These are phyloP conservation scores for Nepenthes gracilis DNA, from an alignment of 148 eudicot species.

Conservation along the genomic window DNA sequence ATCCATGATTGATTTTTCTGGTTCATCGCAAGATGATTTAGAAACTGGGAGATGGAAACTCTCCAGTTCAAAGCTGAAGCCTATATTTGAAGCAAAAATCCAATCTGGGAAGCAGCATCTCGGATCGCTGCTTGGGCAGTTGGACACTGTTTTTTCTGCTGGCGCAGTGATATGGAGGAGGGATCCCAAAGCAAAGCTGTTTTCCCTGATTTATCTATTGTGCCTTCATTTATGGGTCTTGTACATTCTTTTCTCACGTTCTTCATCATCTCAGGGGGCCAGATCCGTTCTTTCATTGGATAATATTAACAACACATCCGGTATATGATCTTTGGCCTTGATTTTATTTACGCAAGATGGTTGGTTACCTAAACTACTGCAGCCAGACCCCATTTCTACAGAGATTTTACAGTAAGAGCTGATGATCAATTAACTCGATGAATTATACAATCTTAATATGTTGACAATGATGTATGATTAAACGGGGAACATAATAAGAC, in stretches of 20 bases:
- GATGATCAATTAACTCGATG: no score
- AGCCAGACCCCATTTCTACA: no score
- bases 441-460: no score
- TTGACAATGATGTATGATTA: no score
- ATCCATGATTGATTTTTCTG: constrained; percentile 19
- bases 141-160: constrained; percentile 66
- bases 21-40: constrained; percentile 35
- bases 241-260: constrained; percentile 58
- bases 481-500: no score
- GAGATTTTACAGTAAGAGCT: no score
- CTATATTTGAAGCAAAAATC: constrained; percentile 45
- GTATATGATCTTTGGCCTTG: constrained; percentile 19
- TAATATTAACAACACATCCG: constrained; percentile 58
- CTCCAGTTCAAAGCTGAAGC: constrained; percentile 42
- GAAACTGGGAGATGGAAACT: constrained; percentile 44
- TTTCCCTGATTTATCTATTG: constrained; percentile 49
- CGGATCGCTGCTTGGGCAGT: constrained; percentile 65
- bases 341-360: no score
- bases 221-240: constrained; percentile 76
- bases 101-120: constrained; percentile 69
- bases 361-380: no score
- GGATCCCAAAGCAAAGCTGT: constrained; percentile 62
- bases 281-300: constrained; percentile 63
- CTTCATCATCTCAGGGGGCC: constrained; percentile 43
- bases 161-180: constrained; percentile 63